Evolutionary conservation across 495 filamentous ascomycete genomes (phyloP).

Genomic region (Annulohypoxylon bovei): DNA sequence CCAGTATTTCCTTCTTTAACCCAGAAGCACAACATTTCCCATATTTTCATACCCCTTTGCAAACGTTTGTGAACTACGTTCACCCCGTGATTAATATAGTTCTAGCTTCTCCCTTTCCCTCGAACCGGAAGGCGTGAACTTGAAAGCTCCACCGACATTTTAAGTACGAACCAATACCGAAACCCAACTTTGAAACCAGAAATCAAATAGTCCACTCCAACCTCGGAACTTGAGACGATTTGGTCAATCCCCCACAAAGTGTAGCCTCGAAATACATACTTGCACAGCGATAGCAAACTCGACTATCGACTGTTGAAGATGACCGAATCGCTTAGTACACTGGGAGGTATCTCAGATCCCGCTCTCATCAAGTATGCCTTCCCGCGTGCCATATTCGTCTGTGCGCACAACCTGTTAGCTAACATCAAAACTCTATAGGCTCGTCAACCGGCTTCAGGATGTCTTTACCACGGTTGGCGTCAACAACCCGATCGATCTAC

Average conservation of each 20-base stretch:
- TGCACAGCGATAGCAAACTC: constrained; percentile 4
- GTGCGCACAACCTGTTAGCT: constrained; percentile 33
- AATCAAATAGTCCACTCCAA: constrained; percentile 2
- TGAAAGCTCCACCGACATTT: constrained; percentile 7
- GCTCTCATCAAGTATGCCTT: constrained; percentile 65
- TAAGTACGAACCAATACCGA: constrained; percentile 2
- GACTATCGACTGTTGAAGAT: constrained; percentile 28
- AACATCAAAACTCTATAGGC: constrained; percentile 60
- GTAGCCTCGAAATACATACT: constrained; percentile 14
- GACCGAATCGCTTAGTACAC: constrained; percentile 50
- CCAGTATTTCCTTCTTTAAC: constrained; percentile 1
- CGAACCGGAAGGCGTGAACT: constrained; percentile 6
- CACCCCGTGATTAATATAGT: constrained; percentile 26
- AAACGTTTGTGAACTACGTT: constrained; percentile 34
- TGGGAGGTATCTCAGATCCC: constrained; percentile 67
- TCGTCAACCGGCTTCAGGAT: constrained; percentile 99
- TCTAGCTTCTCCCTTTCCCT: background rate
- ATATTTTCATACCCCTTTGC: constrained; percentile 13
- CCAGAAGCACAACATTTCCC: constrained; percentile 17
- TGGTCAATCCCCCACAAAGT: constrained; percentile 2
- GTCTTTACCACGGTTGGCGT: constrained; percentile 98
- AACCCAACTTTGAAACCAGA: constrained; percentile 20
- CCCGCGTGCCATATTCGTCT: constrained; percentile 43
- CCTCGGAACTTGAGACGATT: constrained; percentile 5
- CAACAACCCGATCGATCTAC: constrained; percentile 98